Evolutionary conservation across 495 filamentous ascomycete species (phyloP), one percentile per base, ranked within the genome.

Genomic region (Gamarada debralockiae): DNA sequence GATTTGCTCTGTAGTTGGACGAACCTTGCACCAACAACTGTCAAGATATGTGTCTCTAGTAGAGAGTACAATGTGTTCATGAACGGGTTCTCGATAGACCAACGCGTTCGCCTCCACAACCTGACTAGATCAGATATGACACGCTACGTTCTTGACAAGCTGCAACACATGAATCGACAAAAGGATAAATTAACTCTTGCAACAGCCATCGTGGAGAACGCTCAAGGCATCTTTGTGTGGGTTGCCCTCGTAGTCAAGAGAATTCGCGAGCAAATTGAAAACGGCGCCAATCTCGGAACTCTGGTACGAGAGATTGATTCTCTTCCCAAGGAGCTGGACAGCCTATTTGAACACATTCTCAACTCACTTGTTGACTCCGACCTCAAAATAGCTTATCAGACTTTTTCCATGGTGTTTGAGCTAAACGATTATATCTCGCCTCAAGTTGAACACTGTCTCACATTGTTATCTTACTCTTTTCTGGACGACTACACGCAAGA

Each of bases 41-140:
- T 79, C 40, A 79, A 79, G 48, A 22, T 74, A 5, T 81, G 77
- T 53, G 51, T 76, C 4, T 74, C 76, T n/a, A 81, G 78, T 53
- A 67, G 77, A 0, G 70, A 73, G 0, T 75, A 68, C 66, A 70
- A 66, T 22, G 57, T 59, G 0, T 79, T 79, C 49, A 52, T 66
- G 17, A 59, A 73, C 46, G 61, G 59, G 0, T 75, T 38, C 37
- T 42, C 41, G 15, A 37, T 43, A 2, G 29, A 10, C 14, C 45
- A 45, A 24, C 37, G 48, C 9, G 33, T 66, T 33, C 33, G 48
- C 21, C 53, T 64, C 22, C 55, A 66, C 18, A 46, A 59, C 22
- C 44, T 66, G 22, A 66, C 61, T 17, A 34, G 39, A 18, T 20
- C 15, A 13, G 61, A 64, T 48, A 66, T 66, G 40, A 24, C 34